Percentiles rank a stretch among this genome's conserved stretches.
phyloP scores from a whole-genome alignment of 139 green algal genomes.

The Pleodorina starrii region DNA sequence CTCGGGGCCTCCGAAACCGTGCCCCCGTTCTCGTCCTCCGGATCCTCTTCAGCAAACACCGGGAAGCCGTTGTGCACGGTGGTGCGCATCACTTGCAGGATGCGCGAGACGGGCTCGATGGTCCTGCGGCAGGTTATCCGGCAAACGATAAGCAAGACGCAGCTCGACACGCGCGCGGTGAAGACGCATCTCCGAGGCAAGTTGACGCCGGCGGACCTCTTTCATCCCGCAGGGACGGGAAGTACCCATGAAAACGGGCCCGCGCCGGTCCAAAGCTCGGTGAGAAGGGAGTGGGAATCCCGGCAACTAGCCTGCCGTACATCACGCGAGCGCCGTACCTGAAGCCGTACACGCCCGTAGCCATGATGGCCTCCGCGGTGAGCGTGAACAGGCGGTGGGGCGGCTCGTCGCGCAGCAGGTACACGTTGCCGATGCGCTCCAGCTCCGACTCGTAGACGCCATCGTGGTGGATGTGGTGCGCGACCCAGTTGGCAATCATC shows the following conservation, averaged over 20 bases:
- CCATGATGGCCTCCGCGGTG: conserved; percentile 78
- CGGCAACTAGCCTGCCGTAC: too few species aligned
- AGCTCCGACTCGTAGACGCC: conserved; percentile 93
- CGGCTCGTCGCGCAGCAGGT: conserved; percentile 85
- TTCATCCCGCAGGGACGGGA: too few species aligned
- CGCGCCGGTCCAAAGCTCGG: too few species aligned
- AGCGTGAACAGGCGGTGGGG: conserved; percentile 78
- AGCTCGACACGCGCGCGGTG: too few species aligned
- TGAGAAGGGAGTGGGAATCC: too few species aligned
- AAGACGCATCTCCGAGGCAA: too few species aligned
- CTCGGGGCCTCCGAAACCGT: conserved; percentile 1
- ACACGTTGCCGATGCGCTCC: conserved; percentile 82
- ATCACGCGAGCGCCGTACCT: conserved; percentile 13
- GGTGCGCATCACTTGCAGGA: conserved; percentile 78
- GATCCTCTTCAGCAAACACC: conserved; percentile 67
- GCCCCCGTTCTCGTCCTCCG: conserved; percentile 16
- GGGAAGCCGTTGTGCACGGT: conserved; percentile 94
- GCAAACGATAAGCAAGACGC: too few species aligned
- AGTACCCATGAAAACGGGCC: too few species aligned
- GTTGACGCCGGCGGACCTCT: too few species aligned
- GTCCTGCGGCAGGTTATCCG: conserved; percentile 27
- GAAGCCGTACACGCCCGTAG: conserved; percentile 76
- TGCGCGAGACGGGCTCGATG: conserved; percentile 71
- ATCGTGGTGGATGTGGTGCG: conserved; percentile 83
- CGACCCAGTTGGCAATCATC: conserved; percentile 89